Conservation (phyloP, 2,329 filamentous ascomycete genomes). For the Capronia americana region DNA sequence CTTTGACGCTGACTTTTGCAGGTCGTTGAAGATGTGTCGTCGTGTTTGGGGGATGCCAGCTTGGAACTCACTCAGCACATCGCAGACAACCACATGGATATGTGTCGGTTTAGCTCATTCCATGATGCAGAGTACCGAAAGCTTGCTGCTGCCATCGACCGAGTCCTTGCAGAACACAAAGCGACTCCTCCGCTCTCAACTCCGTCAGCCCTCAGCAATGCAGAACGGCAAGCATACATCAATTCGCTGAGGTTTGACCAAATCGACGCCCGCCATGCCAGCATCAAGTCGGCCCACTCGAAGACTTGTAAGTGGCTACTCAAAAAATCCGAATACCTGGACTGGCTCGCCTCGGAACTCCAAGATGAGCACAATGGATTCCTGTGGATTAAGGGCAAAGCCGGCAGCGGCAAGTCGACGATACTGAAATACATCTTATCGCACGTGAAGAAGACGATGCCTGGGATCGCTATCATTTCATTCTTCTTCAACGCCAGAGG, state of each 20-base stretch:
- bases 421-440: conserved; percentile 52
- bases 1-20: conserved; percentile 1
- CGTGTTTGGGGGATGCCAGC: conserved; percentile 43
- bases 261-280: conserved; percentile 49
- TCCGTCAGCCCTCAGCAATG: conserved; percentile 8
- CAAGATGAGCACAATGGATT: conserved; percentile 41
- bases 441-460: conserved; percentile 30
- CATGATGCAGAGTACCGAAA: conserved; percentile 46
- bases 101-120: conserved; percentile 45
- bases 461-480: conserved; percentile 40
- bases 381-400: conserved; percentile 50
- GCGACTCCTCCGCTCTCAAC: background rate
- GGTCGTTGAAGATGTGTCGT: conserved; percentile 50
- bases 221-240: conserved; percentile 33
- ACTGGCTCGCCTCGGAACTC: conserved; percentile 47
- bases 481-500: conserved; percentile 59
- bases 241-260: conserved; percentile 48
- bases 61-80: conserved; percentile 48
- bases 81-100: conserved; percentile 45
- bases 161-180: background rate
- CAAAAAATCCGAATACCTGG: conserved; percentile 43
- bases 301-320: conserved; percentile 51
- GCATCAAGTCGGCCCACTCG: conserved; percentile 46
- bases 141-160: conserved; percentile 33
- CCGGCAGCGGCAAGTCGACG: conserved; percentile 53